These are phyloP conservation scores for Alternaria brassicae DNA, from an alignment of 2,329 filamentous ascomycete genomes.

Conservation along the genomic window DNA sequence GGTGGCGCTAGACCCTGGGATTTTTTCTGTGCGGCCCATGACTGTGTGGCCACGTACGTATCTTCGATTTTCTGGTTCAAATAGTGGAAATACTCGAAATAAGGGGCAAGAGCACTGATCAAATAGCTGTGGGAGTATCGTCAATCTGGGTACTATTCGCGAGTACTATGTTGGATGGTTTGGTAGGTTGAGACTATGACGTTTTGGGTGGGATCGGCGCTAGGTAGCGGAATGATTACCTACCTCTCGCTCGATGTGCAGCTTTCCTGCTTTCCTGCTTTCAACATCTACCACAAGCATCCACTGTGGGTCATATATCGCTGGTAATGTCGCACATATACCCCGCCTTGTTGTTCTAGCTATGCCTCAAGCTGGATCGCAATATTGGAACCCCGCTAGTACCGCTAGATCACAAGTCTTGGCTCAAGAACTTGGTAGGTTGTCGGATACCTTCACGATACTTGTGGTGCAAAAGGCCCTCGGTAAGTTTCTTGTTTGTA, in stretches of 20 bases:
- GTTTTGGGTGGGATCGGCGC: constrained; percentile 7
- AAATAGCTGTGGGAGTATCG: not conserved
- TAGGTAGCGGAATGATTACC: not conserved
- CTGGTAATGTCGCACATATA: not conserved
- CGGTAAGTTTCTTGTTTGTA: not conserved
- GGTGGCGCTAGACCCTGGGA: constrained; percentile 50
- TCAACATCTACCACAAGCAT: not conserved
- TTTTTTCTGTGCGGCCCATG: constrained; percentile 49
- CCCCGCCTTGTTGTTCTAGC: not conserved
- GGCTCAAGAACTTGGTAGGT: not conserved
- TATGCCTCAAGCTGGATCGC: not conserved
- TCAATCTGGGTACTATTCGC: not conserved
- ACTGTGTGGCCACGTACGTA: not conserved
- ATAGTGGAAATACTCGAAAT: not conserved
- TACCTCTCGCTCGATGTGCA: not conserved
- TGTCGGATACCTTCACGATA: not conserved
- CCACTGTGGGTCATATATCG: not conserved
- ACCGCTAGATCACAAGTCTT: not conserved
- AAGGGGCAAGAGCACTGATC: not conserved
- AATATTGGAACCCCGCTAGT: not conserved
- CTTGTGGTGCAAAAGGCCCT: not conserved
- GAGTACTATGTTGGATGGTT: constrained; percentile 18
- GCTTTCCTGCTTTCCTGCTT: not conserved
- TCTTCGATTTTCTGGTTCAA: not conserved
- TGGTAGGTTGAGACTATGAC: constrained; percentile 10